A percentile compares a stretch with the other conserved stretches of the same genome.
Conservation (phyloP, 768 basidiomycete species). For the Russula vinacea region DNA sequence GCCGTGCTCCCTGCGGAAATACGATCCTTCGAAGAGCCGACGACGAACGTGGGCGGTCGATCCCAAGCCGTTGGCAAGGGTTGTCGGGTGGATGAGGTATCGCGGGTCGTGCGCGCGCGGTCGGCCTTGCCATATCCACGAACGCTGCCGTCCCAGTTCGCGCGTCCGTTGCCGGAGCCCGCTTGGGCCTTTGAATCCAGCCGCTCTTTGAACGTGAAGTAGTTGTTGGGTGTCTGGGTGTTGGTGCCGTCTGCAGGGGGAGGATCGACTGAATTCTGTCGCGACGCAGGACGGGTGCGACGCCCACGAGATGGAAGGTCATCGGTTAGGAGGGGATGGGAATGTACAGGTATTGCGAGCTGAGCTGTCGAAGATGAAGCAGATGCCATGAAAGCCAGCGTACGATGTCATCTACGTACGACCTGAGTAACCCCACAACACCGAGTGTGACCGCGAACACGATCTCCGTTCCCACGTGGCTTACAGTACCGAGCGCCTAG, state of each 20-base stretch:
- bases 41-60: constrained; percentile 24
- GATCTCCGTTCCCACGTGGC: constrained; percentile 7
- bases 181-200: constrained; percentile 46
- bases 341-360: constrained; percentile 53
- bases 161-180: constrained; percentile 32
- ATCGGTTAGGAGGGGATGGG: constrained; percentile 68
- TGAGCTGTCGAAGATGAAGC: constrained; percentile 34
- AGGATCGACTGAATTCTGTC: constrained; percentile 35
- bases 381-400: constrained; percentile 27
- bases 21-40: constrained; percentile 28
- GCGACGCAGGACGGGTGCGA: constrained; percentile 46
- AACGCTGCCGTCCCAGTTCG: constrained; percentile 54
- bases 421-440: background rate
- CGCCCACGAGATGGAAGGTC: constrained; percentile 45
- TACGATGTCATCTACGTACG: constrained; percentile 8
- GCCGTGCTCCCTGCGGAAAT: constrained; percentile 1
- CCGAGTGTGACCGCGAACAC: constrained; percentile 7
- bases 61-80: constrained; percentile 46
- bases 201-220: constrained; percentile 62
- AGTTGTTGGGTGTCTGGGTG: constrained; percentile 49
- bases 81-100: constrained; percentile 36
- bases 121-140: constrained; percentile 51
- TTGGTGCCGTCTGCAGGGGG: constrained; percentile 24
- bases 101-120: constrained; percentile 34
- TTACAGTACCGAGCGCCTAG: too few relatives aligned